These are phyloP conservation scores for Colletotrichum australisinense DNA, from an alignment of 2,329 filamentous ascomycete genomes.

Conservation along the genomic window DNA sequence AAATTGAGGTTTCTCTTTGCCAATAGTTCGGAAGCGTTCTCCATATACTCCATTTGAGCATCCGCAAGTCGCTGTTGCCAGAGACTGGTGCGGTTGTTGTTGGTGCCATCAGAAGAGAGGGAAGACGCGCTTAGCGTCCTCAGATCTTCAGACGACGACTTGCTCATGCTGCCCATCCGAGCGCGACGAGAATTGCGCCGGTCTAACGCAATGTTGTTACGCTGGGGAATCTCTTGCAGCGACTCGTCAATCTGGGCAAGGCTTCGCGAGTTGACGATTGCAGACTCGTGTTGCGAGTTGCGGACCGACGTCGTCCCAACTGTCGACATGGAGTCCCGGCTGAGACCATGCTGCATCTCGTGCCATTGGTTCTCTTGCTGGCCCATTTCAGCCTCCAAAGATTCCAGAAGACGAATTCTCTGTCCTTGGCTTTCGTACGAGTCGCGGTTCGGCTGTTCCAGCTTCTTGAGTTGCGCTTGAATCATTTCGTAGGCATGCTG, in stretches of 20 bases:
- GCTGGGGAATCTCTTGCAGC: slow-evolving; percentile 36
- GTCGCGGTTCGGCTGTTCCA: slow-evolving; percentile 55
- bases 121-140: slow-evolving; percentile 41
- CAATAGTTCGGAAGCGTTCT: slow-evolving; percentile 51
- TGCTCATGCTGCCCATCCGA: slow-evolving; percentile 47
- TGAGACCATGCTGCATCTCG: slow-evolving; percentile 63
- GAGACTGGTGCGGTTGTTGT: slow-evolving; percentile 46
- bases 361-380: slow-evolving; percentile 71
- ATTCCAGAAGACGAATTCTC: slow-evolving; percentile 63
- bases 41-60: slow-evolving; percentile 57
- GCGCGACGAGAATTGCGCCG: slow-evolving; percentile 51
- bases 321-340: slow-evolving; percentile 63
- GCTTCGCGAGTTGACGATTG: neutral
- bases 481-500: slow-evolving; percentile 61
- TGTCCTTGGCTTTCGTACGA: slow-evolving; percentile 52
- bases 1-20: slow-evolving; percentile 52
- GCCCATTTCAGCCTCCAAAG: slow-evolving; percentile 72
- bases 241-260: slow-evolving; percentile 25
- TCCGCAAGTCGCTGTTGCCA: slow-evolving; percentile 59
- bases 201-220: slow-evolving; percentile 48
- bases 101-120: slow-evolving; percentile 43
- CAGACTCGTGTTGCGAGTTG: slow-evolving; percentile 43
- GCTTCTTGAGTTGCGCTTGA: slow-evolving; percentile 61
- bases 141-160: slow-evolving; percentile 40
- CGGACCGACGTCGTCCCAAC: slow-evolving; percentile 48